Evolutionary conservation across 176 grass and related monocot genomes (phyloP).

Genomic region (Coix lacrymajobi): DNA sequence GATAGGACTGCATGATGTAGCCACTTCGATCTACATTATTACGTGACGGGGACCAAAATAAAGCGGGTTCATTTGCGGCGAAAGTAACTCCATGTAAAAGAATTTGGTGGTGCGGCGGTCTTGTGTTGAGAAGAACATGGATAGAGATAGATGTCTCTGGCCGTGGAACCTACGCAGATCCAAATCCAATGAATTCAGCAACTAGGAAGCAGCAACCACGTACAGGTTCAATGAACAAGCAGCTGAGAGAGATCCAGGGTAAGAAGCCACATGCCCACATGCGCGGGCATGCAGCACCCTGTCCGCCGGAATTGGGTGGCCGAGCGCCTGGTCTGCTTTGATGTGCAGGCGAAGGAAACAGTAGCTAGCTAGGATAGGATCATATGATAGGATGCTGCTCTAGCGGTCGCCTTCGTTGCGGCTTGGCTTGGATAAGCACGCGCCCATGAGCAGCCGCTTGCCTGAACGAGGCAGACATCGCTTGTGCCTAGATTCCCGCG

Average conservation of each 20-base stretch:
- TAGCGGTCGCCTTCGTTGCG: slow-evolving; percentile 1
- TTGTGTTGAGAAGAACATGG: background rate
- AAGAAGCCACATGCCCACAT: slow-evolving; percentile 14
- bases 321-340: background rate
- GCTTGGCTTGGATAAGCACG: slow-evolving; percentile 19
- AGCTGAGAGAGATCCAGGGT: background rate
- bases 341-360: background rate
- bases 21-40: background rate
- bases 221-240: slow-evolving; percentile 14
- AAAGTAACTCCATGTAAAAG: background rate
- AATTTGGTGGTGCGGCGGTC: background rate
- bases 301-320: background rate
- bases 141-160: background rate
- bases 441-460: slow-evolving; percentile 1
- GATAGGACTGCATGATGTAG: background rate
- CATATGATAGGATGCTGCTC: background rate
- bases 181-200: slow-evolving; percentile 20
- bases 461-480: slow-evolving; percentile 5
- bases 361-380: background rate
- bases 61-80: background rate
- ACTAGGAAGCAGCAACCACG: background rate
- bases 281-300: no score
- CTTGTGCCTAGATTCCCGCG: background rate
- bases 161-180: background rate
- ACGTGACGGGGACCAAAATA: background rate